Base-by-base conservation (phyloP, 495 filamentous ascomycete species). In the Penicillium tannophilum region DNA sequence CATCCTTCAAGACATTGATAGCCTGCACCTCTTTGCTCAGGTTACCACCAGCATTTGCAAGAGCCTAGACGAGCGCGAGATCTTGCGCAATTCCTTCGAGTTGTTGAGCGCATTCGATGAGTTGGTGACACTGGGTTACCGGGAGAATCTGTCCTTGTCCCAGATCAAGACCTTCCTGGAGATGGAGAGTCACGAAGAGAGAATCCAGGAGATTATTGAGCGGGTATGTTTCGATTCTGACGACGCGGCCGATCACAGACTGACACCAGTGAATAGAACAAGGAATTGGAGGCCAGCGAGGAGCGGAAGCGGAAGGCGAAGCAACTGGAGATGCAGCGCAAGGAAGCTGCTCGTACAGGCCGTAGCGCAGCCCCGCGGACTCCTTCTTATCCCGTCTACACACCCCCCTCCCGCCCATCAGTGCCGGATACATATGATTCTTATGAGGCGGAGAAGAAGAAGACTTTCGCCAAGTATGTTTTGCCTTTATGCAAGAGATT, bases 91-190 rank as follows among this genome's bases (percentile, higher is more conserved):
- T 86, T 91, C 95, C 26, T 98, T 92, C 70, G 94, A 98, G 72
- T 79, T 98, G 44, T 86, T 98, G 44, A 91, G 89, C 70, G 94
- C 94, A 46, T 98, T 97, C 69, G 94, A 98, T 69, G 94, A 98
- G 74, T 79, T 98, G 61, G 93, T 98, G 53, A 96, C 92, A 1
- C 76, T 95, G 64, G 94, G 94, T 7, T 98, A 98, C 72, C 76
- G 95, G 68, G 94, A 98, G 79, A 98, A 98, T 68, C 79, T 98
- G 53, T 93, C 93, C 24, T 81, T 98, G 33, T 88, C 84, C 65
- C 94, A 98, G 78, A 97, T 98, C 77, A 96, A 93, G 82, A 97
- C 94, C 0, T 98, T 98, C 79, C 67, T 98, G 63, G 94, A 98
- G 72, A 98, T 98, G 94, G 95, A 98, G 77, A 92, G 88, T 76